Evolutionary conservation across 1,284 basidiomycete genomes (phyloP).

Genomic region (Sanghuangporus sanghuang): DNA sequence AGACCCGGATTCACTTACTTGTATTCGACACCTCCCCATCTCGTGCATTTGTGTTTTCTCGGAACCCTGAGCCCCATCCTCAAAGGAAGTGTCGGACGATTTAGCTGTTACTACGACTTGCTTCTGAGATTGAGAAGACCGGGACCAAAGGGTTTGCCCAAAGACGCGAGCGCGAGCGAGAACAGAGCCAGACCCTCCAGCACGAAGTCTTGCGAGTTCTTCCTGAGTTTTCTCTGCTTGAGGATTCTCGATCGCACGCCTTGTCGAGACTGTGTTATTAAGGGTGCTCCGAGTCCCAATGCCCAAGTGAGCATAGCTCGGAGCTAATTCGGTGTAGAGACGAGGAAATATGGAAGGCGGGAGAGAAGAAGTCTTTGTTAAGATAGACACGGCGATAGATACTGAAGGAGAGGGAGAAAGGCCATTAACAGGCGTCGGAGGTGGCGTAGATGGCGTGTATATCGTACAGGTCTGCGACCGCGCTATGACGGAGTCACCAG

Average conservation of each 20-base stretch:
- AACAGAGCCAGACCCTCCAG: conserved; percentile 5
- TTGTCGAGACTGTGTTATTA: neutral
- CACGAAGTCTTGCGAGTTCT: conserved; percentile 9
- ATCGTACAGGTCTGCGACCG: neutral
- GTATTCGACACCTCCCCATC: neutral
- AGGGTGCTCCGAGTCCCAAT: neutral
- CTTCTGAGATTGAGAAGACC: neutral
- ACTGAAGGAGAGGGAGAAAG: neutral
- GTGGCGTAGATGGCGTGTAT: neutral
- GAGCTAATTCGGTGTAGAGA: neutral
- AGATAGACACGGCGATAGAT: neutral
- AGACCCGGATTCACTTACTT: neutral
- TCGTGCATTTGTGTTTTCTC: neutral
- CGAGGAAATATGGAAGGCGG: conserved; percentile 1
- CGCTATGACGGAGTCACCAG: neutral
- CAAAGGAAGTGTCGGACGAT: no score
- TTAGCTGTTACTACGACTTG: neutral
- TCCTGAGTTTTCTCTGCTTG: conserved; percentile 4
- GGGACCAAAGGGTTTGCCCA: conserved; percentile 7
- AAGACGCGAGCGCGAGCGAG: conserved; percentile 10
- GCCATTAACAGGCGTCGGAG: neutral
- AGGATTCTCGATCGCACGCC: neutral
- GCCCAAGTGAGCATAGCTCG: neutral
- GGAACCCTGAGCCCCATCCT: no score
- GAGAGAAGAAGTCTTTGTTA: neutral